Conservation (phyloP, 2,329 filamentous ascomycete species). For the Proliferodiscus dingleyae region DNA sequence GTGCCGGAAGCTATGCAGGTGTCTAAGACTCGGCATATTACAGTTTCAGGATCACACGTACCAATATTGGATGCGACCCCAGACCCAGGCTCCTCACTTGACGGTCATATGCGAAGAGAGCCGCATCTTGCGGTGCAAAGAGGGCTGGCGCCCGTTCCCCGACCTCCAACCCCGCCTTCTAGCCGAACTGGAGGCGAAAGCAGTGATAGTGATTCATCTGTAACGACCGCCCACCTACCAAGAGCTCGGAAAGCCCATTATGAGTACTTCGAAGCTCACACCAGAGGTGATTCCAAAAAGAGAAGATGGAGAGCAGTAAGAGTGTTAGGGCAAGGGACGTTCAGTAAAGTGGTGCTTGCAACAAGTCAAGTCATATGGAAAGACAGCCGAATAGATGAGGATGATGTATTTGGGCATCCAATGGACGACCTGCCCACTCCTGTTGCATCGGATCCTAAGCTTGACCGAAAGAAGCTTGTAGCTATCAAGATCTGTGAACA, state of each 20-base stretch:
- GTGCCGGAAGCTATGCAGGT: slow-evolving; percentile 66
- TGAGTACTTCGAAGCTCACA: slow-evolving; percentile 68
- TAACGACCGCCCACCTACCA: slow-evolving; percentile 36
- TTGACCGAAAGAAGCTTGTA: slow-evolving; percentile 74
- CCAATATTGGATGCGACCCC: slow-evolving; percentile 38
- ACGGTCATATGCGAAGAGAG: slow-evolving; percentile 65
- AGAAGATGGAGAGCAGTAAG: slow-evolving; percentile 76
- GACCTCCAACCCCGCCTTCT: slow-evolving; percentile 75
- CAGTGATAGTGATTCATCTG: slow-evolving; percentile 44
- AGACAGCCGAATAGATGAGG: slow-evolving; percentile 36
- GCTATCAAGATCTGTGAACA: slow-evolving; percentile 95
- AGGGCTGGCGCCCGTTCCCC: slow-evolving; percentile 59
- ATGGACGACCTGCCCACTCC: slow-evolving; percentile 30
- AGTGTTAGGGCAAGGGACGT: slow-evolving; percentile 84
- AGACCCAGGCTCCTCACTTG: slow-evolving; percentile 45
- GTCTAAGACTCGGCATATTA: slow-evolving; percentile 64
- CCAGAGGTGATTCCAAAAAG: slow-evolving; percentile 62
- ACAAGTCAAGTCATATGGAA: slow-evolving; percentile 65
- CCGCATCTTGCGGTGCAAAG: slow-evolving; percentile 73
- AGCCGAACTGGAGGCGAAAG: slow-evolving; percentile 61
- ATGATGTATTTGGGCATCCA: slow-evolving; percentile 27
- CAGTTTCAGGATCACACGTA: slow-evolving; percentile 60
- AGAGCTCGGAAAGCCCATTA: slow-evolving; percentile 36
- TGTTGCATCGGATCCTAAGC: slow-evolving; percentile 31
- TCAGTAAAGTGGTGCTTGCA: slow-evolving; percentile 88